Evolutionary conservation across 257 asterid genomes (phyloP).

Genomic region (Solanum phureja): DNA sequence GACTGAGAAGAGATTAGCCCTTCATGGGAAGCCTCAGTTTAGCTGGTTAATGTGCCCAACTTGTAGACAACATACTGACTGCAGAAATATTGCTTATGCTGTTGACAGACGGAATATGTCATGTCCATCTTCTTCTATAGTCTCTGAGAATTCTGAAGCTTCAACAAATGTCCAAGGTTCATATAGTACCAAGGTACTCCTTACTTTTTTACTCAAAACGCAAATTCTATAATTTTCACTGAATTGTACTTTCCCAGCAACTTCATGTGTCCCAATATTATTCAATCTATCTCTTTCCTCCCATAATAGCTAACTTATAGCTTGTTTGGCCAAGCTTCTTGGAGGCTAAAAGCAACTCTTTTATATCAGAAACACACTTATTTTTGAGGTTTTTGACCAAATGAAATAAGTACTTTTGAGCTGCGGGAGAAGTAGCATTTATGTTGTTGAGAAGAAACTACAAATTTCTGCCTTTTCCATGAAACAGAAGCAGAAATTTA

Average conservation of each 20-base stretch:
- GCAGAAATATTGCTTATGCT: conserved; percentile 79
- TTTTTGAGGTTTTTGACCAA: background rate
- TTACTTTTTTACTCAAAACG: background rate
- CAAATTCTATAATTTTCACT: background rate
- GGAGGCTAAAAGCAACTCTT: background rate
- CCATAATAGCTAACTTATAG: background rate
- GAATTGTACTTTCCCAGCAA: background rate
- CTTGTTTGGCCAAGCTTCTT: background rate
- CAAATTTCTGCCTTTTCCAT: background rate
- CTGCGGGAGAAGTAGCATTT: background rate
- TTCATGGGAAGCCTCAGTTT: conserved; percentile 36
- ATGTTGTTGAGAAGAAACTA: background rate
- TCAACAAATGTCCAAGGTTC: conserved; percentile 68
- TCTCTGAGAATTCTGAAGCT: conserved; percentile 42
- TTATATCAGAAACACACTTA: background rate
- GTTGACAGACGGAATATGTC: conserved; percentile 47
- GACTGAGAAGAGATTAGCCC: conserved; percentile 52
- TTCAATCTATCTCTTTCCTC: background rate
- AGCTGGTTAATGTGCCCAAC: conserved; percentile 86
- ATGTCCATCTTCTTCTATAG: conserved; percentile 9
- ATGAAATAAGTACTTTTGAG: background rate
- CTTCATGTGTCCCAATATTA: background rate
- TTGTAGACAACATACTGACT: conserved; percentile 74
- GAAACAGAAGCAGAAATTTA: background rate
- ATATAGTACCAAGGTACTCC: conserved; percentile 79